phyloP scores from a whole-genome alignment of 2,329 filamentous ascomycete species.

The Pseudodiploospora longispora region DNA sequence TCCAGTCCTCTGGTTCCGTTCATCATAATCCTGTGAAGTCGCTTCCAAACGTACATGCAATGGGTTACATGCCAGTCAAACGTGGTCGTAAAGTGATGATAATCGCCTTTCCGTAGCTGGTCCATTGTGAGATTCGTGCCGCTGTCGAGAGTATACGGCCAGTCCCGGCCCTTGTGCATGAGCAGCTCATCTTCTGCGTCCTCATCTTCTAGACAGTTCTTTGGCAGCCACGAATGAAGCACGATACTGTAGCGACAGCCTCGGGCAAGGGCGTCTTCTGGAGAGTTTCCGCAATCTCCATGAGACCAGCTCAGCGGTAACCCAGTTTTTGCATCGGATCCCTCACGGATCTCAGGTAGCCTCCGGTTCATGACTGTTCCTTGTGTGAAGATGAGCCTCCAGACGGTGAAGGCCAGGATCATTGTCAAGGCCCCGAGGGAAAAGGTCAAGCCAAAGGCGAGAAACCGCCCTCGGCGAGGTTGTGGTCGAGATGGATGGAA shows the following conservation, averaged over 20 bases:
- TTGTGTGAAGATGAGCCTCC: neutral
- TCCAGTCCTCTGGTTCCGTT: conserved; percentile 11
- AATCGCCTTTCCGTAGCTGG: conserved; percentile 11
- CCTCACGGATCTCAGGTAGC: conserved; percentile 7
- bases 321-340: conserved; percentile 9
- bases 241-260: conserved; percentile 14
- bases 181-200: conserved; percentile 14
- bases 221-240: conserved; percentile 15
- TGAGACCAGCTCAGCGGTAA: conserved; percentile 10
- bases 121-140: conserved; percentile 12
- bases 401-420: neutral
- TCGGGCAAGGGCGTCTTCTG: conserved; percentile 7
- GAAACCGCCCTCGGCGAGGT: neutral
- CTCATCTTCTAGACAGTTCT: conserved; percentile 10
- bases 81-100: conserved; percentile 10
- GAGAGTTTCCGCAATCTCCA: conserved; percentile 15
- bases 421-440: conserved; percentile 1
- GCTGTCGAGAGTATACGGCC: conserved; percentile 9
- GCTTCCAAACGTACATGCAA: conserved; percentile 15
- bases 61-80: conserved; percentile 15
- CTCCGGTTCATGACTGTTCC: conserved; percentile 1
- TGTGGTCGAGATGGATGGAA: neutral
- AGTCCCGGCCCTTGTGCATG: conserved; percentile 13
- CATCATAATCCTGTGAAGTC: conserved; percentile 13
- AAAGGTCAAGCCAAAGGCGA: conserved; percentile 2